Base-by-base conservation (phyloP, 2,329 filamentous ascomycete species). In the Cytospora leucostoma region DNA sequence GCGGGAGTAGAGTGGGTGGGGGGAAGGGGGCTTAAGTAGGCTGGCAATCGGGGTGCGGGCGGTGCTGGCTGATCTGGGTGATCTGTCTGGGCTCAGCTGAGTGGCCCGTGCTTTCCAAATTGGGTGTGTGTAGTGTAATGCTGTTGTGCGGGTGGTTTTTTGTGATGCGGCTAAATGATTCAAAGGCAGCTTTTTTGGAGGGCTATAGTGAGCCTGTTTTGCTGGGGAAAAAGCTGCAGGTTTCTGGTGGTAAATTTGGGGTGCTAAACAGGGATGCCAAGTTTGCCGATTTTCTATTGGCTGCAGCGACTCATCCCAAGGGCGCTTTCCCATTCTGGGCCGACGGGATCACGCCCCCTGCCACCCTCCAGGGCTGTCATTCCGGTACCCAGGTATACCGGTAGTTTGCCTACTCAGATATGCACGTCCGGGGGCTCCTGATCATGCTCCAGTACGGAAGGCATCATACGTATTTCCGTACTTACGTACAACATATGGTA, bases 21-120 rank as follows among this genome's bases (percentile, higher is more conserved):
- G 80, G 79, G 76, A 72, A 70, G 68, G 68, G 68, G 71, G 69
- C 75, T 77, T 78, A 77, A 73, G 72, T 77, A 76, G 70, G 72
- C 40, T 68, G 58, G 67, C 65, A 56, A 61, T 54, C 61, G 59
- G 62, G 64, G 62, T 37, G 50, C 67, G 68, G 67, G 70, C 67
- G 70, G 69, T 72, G 70, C 68, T 68, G 73, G 74, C 74, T 76
- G 74, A 76, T 76, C 59, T 74, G 69, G 66, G 67, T 58, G 65
- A 65, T 64, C 65, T 65, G 64, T 65, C 65, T 55, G 62, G 61
- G 57, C 35, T 67, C 66, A 56, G 37, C 66, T 70, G 67, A 67
- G 67, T 69, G 68, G 67, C 68, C 57, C 69, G 67, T 62, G 69
- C 63, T 67, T 68, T 64, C 65, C 59, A 38, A 67, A 67, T 70